Base-by-base conservation (phyloP, 441 rosid genomes). In the Euphorbia schlechtendalii region DNA sequence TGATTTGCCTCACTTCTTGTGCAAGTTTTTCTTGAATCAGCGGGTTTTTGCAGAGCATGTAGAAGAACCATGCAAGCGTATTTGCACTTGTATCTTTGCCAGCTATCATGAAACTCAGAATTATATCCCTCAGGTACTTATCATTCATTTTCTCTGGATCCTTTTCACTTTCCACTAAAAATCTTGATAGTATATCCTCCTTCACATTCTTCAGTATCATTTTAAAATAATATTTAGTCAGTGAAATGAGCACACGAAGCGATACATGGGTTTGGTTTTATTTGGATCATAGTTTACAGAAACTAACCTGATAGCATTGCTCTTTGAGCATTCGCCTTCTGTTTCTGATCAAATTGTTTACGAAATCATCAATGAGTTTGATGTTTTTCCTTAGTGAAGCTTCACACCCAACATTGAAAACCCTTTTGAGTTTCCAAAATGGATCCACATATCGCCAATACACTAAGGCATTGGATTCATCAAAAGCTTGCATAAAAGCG, bases 1-100 rank as follows among this genome's bases (percentile, higher is more conserved):
- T 80, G 52, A 81, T 79, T 4, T 81, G 76, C 65, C 62, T 62
- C 15, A 89, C 84, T 73, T 85, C 96, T 55, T 77, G 77, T 5
- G 73, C 78, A 1, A 89, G 38, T 63, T 78, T 92, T 66, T 86
- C 90, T 69, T 88, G 96, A 45, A 89, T 69, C 11, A 82, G 41
- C n/a, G 92, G 96, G 75, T 84, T 75, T 72, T 81, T 84, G 73
- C 94, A 85, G 45, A 88, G 86, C 86, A 81, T 77, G 45, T 85
- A 88, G 52, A 87, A 64, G 82, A 89, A 84, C 96, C 94, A 92
- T 4, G 87, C 80, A 22, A 92, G 81, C 8, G 92, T 70, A 55
- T 70, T 80, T 30, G 93, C 96, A n/a, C 73, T 78, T 10, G 92
- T 71, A 63, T 92, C 98, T 73, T 87, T 92, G 17, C 96, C 96